These are phyloP conservation scores for Flaveria bidentis DNA, from an alignment of 129 eudicot genomes.

Conservation along the genomic window DNA sequence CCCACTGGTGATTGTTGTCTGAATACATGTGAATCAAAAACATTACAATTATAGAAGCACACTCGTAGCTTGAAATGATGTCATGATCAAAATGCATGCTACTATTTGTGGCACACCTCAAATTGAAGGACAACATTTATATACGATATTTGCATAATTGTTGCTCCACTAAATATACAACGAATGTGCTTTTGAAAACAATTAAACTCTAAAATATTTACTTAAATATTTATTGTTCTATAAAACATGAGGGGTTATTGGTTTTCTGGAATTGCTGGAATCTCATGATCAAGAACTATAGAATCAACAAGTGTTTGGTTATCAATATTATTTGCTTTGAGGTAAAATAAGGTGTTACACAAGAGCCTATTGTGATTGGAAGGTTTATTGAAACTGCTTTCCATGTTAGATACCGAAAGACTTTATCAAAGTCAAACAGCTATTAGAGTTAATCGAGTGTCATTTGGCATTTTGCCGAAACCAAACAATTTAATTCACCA, in stretches of 20 bases:
- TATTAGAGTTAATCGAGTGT: constrained; percentile 18
- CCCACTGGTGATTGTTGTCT: too few relatives aligned
- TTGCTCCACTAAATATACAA: neutral
- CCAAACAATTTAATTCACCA: neutral
- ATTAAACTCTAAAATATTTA: neutral
- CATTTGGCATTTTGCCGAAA: constrained; percentile 30
- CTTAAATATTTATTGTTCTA: neutral
- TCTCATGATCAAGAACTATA: neutral
- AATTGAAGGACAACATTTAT: neutral
- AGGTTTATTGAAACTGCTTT: neutral
- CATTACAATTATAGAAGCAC: too few relatives aligned
- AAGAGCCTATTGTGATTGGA: neutral
- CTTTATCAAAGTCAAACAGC: constrained; percentile 17
- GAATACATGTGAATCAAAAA: too few relatives aligned
- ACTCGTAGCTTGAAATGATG: too few relatives aligned
- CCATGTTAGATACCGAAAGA: neutral
- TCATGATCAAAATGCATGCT: neutral
- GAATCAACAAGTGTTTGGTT: neutral
- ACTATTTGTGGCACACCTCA: neutral
- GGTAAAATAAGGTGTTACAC: neutral
- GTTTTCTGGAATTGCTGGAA: neutral
- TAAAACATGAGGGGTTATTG: neutral
- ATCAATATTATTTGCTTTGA: neutral
- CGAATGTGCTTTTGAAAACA: too few relatives aligned
- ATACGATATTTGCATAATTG: neutral